These are phyloP conservation scores for Penicillium paradoxum DNA, from an alignment of 495 filamentous ascomycete genomes.

Conservation along the genomic window DNA sequence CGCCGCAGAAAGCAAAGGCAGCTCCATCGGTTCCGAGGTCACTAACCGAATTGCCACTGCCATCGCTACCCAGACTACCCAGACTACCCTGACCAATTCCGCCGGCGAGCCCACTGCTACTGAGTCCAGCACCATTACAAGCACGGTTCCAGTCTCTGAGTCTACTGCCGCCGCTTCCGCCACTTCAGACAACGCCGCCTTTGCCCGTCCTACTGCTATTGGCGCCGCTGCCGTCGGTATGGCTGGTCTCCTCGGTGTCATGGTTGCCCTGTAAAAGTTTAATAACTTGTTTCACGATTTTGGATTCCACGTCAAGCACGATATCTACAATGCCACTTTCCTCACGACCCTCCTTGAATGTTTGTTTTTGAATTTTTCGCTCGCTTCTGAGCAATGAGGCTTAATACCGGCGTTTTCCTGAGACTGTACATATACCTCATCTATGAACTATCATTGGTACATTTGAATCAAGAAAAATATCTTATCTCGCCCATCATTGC, in stretches of 20 bases:
- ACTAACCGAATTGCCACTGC: constrained; percentile 12
- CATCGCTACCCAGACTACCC: constrained; percentile 14
- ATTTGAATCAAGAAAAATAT: neutral
- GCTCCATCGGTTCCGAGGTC: constrained; percentile 6
- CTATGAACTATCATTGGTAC: neutral
- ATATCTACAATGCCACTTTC: neutral
- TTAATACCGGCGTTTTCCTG: constrained; percentile 9
- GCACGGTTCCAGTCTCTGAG: constrained; percentile 6
- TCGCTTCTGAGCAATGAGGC: neutral
- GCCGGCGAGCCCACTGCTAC: constrained; percentile 14
- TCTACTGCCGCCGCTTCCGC: constrained; percentile 12
- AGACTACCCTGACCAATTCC: constrained; percentile 16
- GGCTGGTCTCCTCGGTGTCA: constrained; percentile 34
- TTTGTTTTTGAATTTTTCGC: neutral
- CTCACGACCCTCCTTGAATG: constrained; percentile 16
- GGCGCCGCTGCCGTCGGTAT: constrained; percentile 21
- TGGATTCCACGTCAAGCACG: neutral
- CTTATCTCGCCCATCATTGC: neutral
- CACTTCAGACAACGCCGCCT: constrained; percentile 14
- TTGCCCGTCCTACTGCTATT: constrained; percentile 18
- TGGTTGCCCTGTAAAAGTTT: constrained; percentile 33
- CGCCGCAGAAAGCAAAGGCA: too few species aligned
- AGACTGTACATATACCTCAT: constrained; percentile 5
- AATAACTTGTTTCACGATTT: neutral
- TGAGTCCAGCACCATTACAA: constrained; percentile 15